Evolutionary conservation across 2,329 filamentous ascomycete genomes (phyloP).

Genomic region (Hypoxylon sp.): DNA sequence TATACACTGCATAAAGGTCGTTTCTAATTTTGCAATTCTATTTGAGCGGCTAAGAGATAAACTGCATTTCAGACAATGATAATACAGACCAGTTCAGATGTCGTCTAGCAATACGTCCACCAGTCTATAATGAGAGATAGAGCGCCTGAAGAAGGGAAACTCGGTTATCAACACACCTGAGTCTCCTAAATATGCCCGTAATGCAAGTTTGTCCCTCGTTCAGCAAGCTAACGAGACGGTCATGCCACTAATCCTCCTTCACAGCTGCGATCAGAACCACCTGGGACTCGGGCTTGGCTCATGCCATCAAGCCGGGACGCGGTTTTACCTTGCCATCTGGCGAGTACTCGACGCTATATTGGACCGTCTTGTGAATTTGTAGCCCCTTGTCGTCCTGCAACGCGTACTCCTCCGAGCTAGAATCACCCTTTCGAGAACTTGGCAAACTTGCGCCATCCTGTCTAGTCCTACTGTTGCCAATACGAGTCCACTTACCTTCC

Average conservation of each 20-base stretch:
- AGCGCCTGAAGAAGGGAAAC: background rate
- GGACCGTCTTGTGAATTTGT: conserved; percentile 52
- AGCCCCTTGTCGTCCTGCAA: conserved; percentile 37
- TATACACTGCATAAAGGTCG: background rate
- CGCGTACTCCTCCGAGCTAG: conserved; percentile 44
- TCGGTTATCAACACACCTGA: background rate
- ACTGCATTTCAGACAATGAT: background rate
- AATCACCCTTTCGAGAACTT: conserved; percentile 38
- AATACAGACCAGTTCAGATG: conserved; percentile 6
- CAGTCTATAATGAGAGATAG: conserved; percentile 9
- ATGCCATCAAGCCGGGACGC: background rate
- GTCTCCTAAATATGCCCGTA: background rate
- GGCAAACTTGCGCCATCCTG: conserved; percentile 41
- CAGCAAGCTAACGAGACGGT: background rate
- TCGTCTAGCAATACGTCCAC: background rate
- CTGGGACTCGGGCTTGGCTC: background rate
- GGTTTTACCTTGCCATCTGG: conserved; percentile 27
- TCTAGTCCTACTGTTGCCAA: conserved; percentile 20
- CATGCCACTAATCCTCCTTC: background rate
- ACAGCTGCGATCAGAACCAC: background rate
- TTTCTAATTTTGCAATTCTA: background rate
- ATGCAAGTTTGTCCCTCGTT: background rate
- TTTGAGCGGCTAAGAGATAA: background rate
- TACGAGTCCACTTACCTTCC: conserved; percentile 43
- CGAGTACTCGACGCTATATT: conserved; percentile 52